phyloP scores from a whole-genome alignment of 1,284 basidiomycete species.

The Cutaneotrichosporon curvatum region DNA sequence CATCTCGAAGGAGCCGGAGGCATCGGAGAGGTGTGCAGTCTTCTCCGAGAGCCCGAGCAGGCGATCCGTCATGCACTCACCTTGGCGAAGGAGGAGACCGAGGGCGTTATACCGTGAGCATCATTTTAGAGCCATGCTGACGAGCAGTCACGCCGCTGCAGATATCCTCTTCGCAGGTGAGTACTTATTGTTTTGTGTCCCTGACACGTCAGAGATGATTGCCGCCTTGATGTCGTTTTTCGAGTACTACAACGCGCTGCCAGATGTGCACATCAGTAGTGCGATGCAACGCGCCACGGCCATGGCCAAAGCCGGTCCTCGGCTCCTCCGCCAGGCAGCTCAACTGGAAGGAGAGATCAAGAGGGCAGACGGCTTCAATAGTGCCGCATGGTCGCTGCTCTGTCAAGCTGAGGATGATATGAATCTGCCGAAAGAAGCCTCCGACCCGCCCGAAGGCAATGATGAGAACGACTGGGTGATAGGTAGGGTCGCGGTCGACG shows the following conservation, averaged over 20 bases:
- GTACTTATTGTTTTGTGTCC: constrained; percentile 1
- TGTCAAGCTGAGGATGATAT: constrained; percentile 6
- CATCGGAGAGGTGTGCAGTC: constrained; percentile 25
- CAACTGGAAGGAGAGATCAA: constrained; percentile 27
- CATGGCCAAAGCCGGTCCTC: constrained; percentile 24
- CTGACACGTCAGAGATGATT: constrained; percentile 20
- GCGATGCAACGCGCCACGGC: constrained; percentile 15
- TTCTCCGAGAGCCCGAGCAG: constrained; percentile 25
- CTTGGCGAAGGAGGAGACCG: constrained; percentile 27
- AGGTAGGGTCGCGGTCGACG: too few relatives aligned
- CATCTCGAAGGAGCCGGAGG: neutral
- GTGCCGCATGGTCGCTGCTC: constrained; percentile 22
- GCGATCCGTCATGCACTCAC: constrained; percentile 36
- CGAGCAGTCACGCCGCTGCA: constrained; percentile 27
- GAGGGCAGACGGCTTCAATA: constrained; percentile 19
- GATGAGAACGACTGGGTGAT: too few relatives aligned
- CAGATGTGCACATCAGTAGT: constrained; percentile 18
- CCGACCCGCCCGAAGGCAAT: too few relatives aligned
- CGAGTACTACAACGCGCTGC: constrained; percentile 23
- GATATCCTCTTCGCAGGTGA: constrained; percentile 26
- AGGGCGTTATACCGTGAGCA: constrained; percentile 16
- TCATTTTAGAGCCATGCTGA: neutral
- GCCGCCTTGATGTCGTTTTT: constrained; percentile 33
- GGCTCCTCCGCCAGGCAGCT: constrained; percentile 19
- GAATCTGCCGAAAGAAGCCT: constrained; percentile 1